Evolutionary conservation across 2,329 filamentous ascomycete species (phyloP).

Genomic region (Apiospora kogelbergensis): DNA sequence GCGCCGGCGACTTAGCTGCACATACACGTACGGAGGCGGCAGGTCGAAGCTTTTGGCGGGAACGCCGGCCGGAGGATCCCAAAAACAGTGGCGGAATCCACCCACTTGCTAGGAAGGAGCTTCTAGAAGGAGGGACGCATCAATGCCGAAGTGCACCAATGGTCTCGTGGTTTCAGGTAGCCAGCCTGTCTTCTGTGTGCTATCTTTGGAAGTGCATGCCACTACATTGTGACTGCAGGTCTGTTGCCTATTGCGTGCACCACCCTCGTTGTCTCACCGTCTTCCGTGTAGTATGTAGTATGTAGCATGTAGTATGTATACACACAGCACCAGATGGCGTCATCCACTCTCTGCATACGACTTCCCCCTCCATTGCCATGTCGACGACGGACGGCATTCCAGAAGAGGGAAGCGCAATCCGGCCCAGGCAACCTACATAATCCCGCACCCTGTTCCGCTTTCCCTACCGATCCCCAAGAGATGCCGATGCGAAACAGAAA

Average conservation of each 20-base stretch:
- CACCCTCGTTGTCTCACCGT: not conserved
- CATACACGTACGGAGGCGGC: not conserved
- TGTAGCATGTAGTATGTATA: not conserved
- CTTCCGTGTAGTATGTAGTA: not conserved
- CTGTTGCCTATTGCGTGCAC: not conserved
- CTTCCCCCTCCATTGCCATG: not conserved
- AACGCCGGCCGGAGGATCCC: not conserved
- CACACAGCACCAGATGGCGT: not conserved
- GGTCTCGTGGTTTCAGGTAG: not conserved
- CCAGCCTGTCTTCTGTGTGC: not conserved
- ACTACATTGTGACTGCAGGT: not conserved
- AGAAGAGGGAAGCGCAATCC: not conserved
- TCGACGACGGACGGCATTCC: not conserved
- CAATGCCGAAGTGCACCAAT: not conserved
- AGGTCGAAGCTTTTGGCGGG: not conserved
- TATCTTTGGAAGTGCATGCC: not conserved
- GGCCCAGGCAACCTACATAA: not conserved
- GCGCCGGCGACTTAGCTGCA: not conserved
- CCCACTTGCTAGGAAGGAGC: not conserved
- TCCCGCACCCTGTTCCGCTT: not conserved
- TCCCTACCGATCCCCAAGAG: not conserved
- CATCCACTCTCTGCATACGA: not conserved
- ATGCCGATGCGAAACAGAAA: not conserved
- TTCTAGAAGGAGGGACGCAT: not conserved
- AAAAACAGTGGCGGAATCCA: not conserved